Evolutionary conservation across 2,329 filamentous ascomycete species (phyloP).

Genomic region (Aspergillus chevalieri): DNA sequence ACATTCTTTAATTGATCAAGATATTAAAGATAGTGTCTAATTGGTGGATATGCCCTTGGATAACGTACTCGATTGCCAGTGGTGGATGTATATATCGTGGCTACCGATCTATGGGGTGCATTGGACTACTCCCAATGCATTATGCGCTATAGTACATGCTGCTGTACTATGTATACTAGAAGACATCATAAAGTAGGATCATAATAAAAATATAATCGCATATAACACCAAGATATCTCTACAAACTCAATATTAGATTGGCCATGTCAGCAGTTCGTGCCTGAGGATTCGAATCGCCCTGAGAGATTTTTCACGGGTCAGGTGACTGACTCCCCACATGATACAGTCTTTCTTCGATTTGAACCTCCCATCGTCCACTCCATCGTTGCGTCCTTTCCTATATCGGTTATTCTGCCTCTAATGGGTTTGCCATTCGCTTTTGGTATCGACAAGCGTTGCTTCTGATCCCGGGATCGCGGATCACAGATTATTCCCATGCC

Average conservation of each 20-base stretch:
- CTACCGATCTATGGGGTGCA: too few relatives aligned
- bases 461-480: slow-evolving; percentile 12
- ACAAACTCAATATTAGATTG: too few relatives aligned
- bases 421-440: neutral
- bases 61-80: neutral
- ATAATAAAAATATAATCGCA: too few relatives aligned
- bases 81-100: too few relatives aligned
- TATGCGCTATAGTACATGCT: too few relatives aligned
- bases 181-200: too few relatives aligned
- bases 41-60: too few relatives aligned
- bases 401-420: neutral
- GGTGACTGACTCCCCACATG: slow-evolving; percentile 18
- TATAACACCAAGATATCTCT: too few relatives aligned
- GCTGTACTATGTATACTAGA: too few relatives aligned
- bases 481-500: slow-evolving; percentile 21
- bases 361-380: slow-evolving; percentile 12
- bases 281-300: slow-evolving; percentile 13
- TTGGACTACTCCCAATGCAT: neutral
- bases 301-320: slow-evolving; percentile 21
- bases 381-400: neutral
- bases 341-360: neutral
- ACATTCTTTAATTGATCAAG: too few relatives aligned
- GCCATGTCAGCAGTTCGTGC: slow-evolving; percentile 5
- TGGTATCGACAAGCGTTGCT: slow-evolving; percentile 6
- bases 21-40: too few relatives aligned